Evolutionary conservation across 768 basidiomycete species (phyloP).

Genomic region (Plicaturopsis crispa): DNA sequence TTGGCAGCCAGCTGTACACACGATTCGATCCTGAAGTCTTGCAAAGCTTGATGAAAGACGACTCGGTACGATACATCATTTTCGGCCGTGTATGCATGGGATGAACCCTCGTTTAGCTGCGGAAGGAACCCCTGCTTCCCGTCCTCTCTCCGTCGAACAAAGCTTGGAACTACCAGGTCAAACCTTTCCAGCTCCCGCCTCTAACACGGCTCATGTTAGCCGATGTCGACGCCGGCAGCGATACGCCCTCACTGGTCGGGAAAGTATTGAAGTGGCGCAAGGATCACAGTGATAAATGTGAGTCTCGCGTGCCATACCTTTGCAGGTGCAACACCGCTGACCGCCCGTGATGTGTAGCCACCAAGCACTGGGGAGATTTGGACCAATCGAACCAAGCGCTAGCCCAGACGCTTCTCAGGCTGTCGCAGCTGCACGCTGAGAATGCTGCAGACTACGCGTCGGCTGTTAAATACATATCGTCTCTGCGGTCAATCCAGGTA

Average conservation of each 20-base stretch:
- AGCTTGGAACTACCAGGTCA: slow-evolving; percentile 67
- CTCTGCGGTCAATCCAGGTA: slow-evolving; percentile 51
- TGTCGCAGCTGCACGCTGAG: slow-evolving; percentile 40
- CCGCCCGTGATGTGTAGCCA: neutral
- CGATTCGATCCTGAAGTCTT: slow-evolving; percentile 76
- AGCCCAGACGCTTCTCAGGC: slow-evolving; percentile 39
- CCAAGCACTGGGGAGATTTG: slow-evolving; percentile 53
- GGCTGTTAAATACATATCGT: slow-evolving; percentile 56
- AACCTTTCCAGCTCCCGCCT: slow-evolving; percentile 78
- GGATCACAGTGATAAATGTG: slow-evolving; percentile 52
- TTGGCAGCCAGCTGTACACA: slow-evolving; percentile 89
- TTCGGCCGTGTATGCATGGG: no score
- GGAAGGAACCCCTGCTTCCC: slow-evolving; percentile 29
- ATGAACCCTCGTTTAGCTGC: slow-evolving; percentile 12
- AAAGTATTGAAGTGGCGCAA: slow-evolving; percentile 88
- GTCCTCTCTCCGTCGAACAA: slow-evolving; percentile 57
- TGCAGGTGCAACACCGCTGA: neutral
- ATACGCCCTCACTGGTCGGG: slow-evolving; percentile 90
- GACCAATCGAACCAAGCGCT: slow-evolving; percentile 56
- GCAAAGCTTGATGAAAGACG: slow-evolving; percentile 53
- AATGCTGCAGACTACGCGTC: slow-evolving; percentile 45
- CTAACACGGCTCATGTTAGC: slow-evolving; percentile 81
- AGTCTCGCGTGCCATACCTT: neutral
- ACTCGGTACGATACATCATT: slow-evolving; percentile 33
- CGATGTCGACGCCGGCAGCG: slow-evolving; percentile 93